Conservation (phyloP, 2,329 filamentous ascomycete species). For the Tolypocladium amazonense region DNA sequence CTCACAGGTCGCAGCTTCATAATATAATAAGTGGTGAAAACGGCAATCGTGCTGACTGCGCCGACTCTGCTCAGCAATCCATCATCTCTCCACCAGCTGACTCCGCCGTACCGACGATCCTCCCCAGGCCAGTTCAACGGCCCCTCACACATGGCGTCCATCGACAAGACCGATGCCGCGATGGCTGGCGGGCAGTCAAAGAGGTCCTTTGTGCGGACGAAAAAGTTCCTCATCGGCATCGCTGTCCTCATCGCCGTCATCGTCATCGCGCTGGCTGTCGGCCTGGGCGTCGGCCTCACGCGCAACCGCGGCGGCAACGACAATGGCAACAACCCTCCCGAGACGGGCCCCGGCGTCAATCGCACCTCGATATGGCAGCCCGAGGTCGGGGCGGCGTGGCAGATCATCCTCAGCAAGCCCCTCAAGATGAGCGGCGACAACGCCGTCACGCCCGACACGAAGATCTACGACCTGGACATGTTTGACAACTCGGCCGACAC, state of each 20-base stretch:
- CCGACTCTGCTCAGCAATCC: neutral
- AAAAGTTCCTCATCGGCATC: conserved; percentile 17
- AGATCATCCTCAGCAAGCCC: conserved; percentile 44
- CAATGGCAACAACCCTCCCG: conserved; percentile 6
- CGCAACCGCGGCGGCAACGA: conserved; percentile 11
- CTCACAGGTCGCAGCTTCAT: neutral
- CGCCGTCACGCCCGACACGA: conserved; percentile 32
- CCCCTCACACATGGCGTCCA: conserved; percentile 10
- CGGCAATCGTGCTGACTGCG: neutral
- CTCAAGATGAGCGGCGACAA: conserved; percentile 28
- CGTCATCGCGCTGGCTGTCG: conserved; percentile 37
- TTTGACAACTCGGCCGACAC: conserved; percentile 38
- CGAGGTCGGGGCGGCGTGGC: conserved; percentile 41
- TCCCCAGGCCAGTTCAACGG: neutral
- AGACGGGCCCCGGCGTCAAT: conserved; percentile 10
- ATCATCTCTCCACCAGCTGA: too few relatives aligned
- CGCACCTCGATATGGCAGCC: conserved; percentile 38
- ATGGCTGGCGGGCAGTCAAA: neutral
- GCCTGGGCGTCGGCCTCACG: conserved; percentile 44
- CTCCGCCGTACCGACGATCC: neutral
- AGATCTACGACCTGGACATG: conserved; percentile 38
- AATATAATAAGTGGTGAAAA: neutral
- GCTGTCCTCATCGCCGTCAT: conserved; percentile 13
- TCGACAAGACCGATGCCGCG: conserved; percentile 6
- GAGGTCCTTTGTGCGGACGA: neutral